Evolutionary conservation across 495 filamentous ascomycete genomes (phyloP).

Genomic region (Aspergillus mulundensis): DNA sequence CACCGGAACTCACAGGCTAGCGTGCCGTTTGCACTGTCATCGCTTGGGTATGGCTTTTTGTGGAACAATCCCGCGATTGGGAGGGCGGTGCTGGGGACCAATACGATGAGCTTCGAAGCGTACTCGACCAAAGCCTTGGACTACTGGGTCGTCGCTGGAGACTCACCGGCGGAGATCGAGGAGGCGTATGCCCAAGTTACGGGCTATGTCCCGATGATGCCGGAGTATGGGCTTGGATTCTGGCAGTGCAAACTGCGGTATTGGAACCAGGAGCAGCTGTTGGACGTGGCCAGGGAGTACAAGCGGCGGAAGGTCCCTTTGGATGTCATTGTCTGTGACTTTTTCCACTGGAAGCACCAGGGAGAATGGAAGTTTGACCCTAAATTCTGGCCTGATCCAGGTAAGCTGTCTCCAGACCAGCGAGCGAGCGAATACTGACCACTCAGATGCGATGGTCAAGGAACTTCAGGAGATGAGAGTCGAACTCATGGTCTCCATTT

Average conservation of each 20-base stretch:
- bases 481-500: conserved; percentile 58
- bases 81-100: conserved; percentile 51
- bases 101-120: conserved; percentile 56
- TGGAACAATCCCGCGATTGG: conserved; percentile 59
- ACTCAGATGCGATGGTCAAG: conserved; percentile 48
- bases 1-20: conserved; percentile 60
- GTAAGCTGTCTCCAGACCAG: conserved; percentile 21
- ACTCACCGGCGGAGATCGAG: conserved; percentile 48
- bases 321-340: conserved; percentile 57
- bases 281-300: conserved; percentile 52
- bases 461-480: conserved; percentile 49
- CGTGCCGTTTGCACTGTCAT: conserved; percentile 53
- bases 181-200: conserved; percentile 48
- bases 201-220: conserved; percentile 57
- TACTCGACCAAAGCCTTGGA: conserved; percentile 50
- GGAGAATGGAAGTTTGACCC: conserved; percentile 58
- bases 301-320: conserved; percentile 45
- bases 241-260: conserved; percentile 62
- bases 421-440: background rate
- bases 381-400: conserved; percentile 54
- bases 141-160: conserved; percentile 56
- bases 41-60: conserved; percentile 52
- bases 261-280: conserved; percentile 54
- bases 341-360: conserved; percentile 59
- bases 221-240: conserved; percentile 58